These are phyloP conservation scores for Cicer cuneatum DNA, from an alignment of 306 rosid species.

Conservation along the genomic window DNA sequence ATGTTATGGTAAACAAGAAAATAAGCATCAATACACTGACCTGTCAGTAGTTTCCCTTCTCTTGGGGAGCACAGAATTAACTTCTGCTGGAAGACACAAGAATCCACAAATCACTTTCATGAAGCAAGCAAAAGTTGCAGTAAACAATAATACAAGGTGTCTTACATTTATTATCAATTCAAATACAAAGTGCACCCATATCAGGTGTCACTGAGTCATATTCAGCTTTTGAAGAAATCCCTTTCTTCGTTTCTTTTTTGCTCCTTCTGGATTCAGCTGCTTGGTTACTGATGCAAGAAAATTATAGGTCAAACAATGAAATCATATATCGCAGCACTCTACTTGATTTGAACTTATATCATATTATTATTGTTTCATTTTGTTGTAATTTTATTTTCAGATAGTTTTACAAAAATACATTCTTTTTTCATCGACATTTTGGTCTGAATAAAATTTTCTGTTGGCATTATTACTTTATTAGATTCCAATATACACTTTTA, in stretches of 20 bases:
- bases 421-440: too few species aligned
- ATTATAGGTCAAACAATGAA: slow-evolving; percentile 17
- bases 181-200: slow-evolving; percentile 88
- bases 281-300: slow-evolving; percentile 60
- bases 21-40: slow-evolving; percentile 39
- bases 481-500: too few species aligned
- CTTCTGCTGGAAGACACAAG: slow-evolving; percentile 34
- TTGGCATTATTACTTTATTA: too few species aligned
- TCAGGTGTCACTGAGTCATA: slow-evolving; percentile 63
- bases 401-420: too few species aligned
- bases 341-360: neutral
- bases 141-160: slow-evolving; percentile 13
- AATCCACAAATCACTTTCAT: slow-evolving; percentile 27
- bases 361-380: too few species aligned
- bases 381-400: too few species aligned
- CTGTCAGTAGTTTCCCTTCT: slow-evolving; percentile 38
- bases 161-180: slow-evolving; percentile 52
- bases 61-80: slow-evolving; percentile 29
- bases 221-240: slow-evolving; percentile 49
- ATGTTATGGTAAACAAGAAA: slow-evolving; percentile 8
- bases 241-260: slow-evolving; percentile 63
- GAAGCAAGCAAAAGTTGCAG: slow-evolving; percentile 15
- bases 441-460: too few species aligned
- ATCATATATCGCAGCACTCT: slow-evolving; percentile 21
- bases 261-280: slow-evolving; percentile 59